These are phyloP conservation scores for Populus simonii DNA, from an alignment of 345 rosid genomes.

Conservation along the genomic window DNA sequence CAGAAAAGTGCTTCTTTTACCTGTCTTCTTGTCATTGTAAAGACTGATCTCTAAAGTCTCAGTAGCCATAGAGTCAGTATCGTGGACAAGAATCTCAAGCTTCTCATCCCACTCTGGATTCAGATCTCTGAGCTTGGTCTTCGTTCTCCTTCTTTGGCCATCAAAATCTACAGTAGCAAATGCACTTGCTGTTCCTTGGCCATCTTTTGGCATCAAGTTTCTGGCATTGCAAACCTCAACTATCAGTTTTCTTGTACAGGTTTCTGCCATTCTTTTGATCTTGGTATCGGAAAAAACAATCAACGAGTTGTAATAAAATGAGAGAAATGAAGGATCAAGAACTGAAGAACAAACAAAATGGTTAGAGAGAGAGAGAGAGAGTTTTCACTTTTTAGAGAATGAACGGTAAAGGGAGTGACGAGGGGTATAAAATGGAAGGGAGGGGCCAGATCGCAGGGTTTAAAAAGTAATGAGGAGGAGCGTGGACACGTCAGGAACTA, in stretches of 20 bases:
- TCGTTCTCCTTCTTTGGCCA: constrained; percentile 80
- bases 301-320: background rate
- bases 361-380: constrained; percentile 1
- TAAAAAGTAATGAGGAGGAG: constrained; percentile 25
- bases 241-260: constrained; percentile 51
- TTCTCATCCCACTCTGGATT: constrained; percentile 92
- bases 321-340: background rate
- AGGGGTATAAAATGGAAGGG: constrained; percentile 1
- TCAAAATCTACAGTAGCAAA: constrained; percentile 76
- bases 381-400: background rate
- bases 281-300: background rate
- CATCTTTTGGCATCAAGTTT: constrained; percentile 87
- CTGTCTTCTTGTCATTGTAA: constrained; percentile 71
- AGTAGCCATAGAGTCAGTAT: constrained; percentile 46
- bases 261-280: constrained; percentile 47
- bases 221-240: constrained; percentile 81
- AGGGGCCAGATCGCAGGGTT: constrained; percentile 3
- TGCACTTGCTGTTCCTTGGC: constrained; percentile 92
- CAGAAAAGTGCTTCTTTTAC: constrained; percentile 63
- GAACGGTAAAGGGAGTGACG: too few species aligned
- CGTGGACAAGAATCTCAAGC: constrained; percentile 71
- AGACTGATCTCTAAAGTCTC: constrained; percentile 78
- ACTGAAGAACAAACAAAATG: background rate
- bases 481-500: constrained; percentile 24
- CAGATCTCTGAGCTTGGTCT: constrained; percentile 77